A percentile compares a stretch with the other conserved stretches of the same genome.
Evolutionary conservation across 352 stramenopile genomes (phyloP).

Genomic region (Paralagenidium karlingii): DNA sequence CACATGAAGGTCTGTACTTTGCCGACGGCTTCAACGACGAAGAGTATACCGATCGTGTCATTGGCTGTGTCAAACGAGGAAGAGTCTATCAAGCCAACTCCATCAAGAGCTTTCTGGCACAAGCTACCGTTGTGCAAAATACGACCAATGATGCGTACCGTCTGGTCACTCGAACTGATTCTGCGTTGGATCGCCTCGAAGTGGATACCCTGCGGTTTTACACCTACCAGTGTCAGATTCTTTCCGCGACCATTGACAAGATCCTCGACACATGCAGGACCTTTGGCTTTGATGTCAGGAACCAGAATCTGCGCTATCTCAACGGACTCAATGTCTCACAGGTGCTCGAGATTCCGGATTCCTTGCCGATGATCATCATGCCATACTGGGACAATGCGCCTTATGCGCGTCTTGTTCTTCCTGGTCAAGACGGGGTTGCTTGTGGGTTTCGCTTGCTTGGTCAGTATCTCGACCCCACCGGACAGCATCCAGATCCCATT

Average conservation of each 20-base stretch:
- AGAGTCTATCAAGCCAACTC: conserved; percentile 22
- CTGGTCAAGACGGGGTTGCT: conserved; percentile 9
- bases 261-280: conserved; percentile 9
- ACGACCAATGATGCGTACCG: too few species aligned
- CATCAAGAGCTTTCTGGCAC: too few species aligned
- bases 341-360: conserved; percentile 3
- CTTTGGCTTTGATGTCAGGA: conserved; percentile 14
- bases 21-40: conserved; percentile 29
- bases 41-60: conserved; percentile 24
- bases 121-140: too few species aligned
- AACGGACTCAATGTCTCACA: conserved; percentile 4
- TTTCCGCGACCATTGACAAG: conserved; percentile 5
- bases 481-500: too few species aligned
- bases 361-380: conserved; percentile 18
- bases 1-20: too few species aligned
- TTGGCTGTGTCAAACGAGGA: conserved; percentile 27
- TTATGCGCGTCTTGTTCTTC: conserved; percentile 8
- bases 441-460: conserved; percentile 15
- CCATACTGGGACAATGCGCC: conserved; percentile 17
- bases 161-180: too few species aligned
- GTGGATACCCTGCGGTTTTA: too few species aligned
- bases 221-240: conserved; percentile 5
- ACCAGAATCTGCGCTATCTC: conserved; percentile 9
- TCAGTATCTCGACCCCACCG: too few species aligned
- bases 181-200: too few species aligned